phyloP scores from a whole-genome alignment of 257 asterid genomes.

The Rehmannia glutinosa region DNA sequence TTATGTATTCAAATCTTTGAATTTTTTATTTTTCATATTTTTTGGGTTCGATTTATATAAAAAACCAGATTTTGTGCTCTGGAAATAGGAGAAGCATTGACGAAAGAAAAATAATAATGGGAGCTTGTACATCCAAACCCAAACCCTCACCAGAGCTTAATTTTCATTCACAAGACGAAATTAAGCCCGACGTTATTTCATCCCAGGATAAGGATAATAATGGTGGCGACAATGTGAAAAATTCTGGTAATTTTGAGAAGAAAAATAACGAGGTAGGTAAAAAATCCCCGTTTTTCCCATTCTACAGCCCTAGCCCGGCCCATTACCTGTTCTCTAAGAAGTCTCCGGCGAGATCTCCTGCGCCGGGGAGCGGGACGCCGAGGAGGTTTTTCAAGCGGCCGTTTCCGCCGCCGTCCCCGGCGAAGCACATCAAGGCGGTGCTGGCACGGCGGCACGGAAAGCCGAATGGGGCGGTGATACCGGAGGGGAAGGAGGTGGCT shows the following conservation, averaged over 20 bases:
- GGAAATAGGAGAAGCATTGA: conserved; percentile 1
- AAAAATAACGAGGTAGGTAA: conserved; percentile 37
- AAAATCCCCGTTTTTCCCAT: conserved; percentile 83
- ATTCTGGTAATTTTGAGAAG: conserved; percentile 17
- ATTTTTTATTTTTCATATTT: not conserved
- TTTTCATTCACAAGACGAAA: conserved; percentile 20
- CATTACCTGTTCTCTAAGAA: conserved; percentile 73
- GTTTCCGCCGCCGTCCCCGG: conserved; percentile 96
- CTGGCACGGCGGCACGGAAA: conserved; percentile 89
- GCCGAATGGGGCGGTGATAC: conserved; percentile 63
- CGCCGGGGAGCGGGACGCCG: conserved; percentile 52
- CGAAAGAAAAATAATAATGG: conserved; percentile 36
- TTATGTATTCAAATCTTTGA: conserved; percentile 30
- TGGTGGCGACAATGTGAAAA: conserved; percentile 16
- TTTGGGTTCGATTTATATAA: too few species aligned
- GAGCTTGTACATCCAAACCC: conserved; percentile 74
- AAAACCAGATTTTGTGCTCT: conserved; percentile 6
- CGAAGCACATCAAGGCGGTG: conserved; percentile 84
- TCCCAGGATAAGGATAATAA: conserved; percentile 10
- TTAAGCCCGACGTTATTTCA: conserved; percentile 1
- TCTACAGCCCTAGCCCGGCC: conserved; percentile 95
- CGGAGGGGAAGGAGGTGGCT: conserved; percentile 57
- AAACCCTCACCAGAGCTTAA: conserved; percentile 45
- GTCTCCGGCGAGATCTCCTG: conserved; percentile 81
- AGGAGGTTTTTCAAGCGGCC: conserved; percentile 72